phyloP scores from a whole-genome alignment of 371 early-diverging fungal genomes.

The Apophysomyces sp. region DNA sequence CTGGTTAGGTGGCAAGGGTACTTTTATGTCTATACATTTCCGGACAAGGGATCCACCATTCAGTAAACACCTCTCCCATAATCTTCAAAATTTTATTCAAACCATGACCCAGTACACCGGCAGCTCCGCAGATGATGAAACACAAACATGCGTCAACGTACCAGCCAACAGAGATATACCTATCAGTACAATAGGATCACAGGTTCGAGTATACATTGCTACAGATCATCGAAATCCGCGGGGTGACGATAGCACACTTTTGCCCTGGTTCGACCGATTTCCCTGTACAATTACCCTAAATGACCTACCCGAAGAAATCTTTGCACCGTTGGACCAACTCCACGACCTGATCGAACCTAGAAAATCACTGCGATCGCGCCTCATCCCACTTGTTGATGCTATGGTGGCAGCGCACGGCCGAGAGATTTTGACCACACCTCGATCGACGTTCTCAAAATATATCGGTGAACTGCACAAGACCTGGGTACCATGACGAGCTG shows the following conservation, averaged over 20 bases:
- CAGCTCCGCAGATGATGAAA: neutral
- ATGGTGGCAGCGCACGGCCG: slow-evolving; percentile 46
- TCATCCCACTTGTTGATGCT: slow-evolving; percentile 42
- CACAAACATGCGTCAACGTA: neutral
- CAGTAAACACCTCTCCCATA: slow-evolving; percentile 11
- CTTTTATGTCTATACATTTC: slow-evolving; percentile 38
- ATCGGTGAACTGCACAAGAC: slow-evolving; percentile 30
- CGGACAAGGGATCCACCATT: slow-evolving; percentile 40
- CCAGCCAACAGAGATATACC: neutral
- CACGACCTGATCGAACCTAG: slow-evolving; percentile 25
- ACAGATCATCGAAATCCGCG: slow-evolving; percentile 41
- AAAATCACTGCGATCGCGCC: slow-evolving; percentile 20
- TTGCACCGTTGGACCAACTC: slow-evolving; percentile 26
- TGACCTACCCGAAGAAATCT: slow-evolving; percentile 28
- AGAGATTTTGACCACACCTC: slow-evolving; percentile 30
- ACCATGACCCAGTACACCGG: slow-evolving; percentile 16
- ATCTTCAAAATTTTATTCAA: slow-evolving; percentile 15
- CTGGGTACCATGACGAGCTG: slow-evolving; percentile 19
- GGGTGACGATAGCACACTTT: slow-evolving; percentile 10
- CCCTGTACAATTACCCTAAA: slow-evolving; percentile 36
- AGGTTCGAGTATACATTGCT: slow-evolving; percentile 29
- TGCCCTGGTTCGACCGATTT: slow-evolving; percentile 33
- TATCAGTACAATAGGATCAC: neutral
- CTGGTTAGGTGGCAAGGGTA: slow-evolving; percentile 28
- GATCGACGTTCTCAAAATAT: slow-evolving; percentile 48